Percentiles rank a stretch among this genome's conserved stretches.
These are phyloP conservation scores for Suillus bovinus DNA, from an alignment of 768 basidiomycete genomes.

Conservation along the genomic window DNA sequence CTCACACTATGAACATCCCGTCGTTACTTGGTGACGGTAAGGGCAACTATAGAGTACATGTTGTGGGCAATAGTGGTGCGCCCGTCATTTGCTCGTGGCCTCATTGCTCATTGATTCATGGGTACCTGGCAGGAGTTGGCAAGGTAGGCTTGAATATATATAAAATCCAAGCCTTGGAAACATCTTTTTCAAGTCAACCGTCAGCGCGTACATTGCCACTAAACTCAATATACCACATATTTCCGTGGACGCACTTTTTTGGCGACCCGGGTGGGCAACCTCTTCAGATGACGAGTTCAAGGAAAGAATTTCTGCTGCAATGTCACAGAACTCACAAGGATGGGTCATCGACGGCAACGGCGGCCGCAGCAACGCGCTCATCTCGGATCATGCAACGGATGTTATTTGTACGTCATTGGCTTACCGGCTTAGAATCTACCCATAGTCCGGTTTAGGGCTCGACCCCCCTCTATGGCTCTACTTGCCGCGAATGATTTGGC, in stretches of 20 bases:
- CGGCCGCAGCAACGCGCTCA: constrained; percentile 29
- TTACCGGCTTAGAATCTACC: neutral
- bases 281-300: constrained; percentile 29
- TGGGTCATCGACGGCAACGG: constrained; percentile 62
- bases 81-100: neutral
- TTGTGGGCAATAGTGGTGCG: constrained; percentile 57
- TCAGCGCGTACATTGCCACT: constrained; percentile 42
- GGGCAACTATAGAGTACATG: constrained; percentile 47
- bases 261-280: constrained; percentile 50
- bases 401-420: constrained; percentile 46
- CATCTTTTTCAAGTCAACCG: constrained; percentile 42
- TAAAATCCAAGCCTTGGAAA: neutral
- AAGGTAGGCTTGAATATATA: constrained; percentile 34
- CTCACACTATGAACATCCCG: constrained; percentile 12
- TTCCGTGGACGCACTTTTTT: constrained; percentile 47
- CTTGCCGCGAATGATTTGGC: constrained; percentile 55
- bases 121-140: constrained; percentile 32
- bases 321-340: constrained; percentile 33
- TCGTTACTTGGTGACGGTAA: constrained; percentile 43
- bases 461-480: constrained; percentile 64
- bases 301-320: constrained; percentile 21
- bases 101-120: neutral
- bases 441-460: too few relatives aligned
- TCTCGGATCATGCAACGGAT: constrained; percentile 46
- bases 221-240: constrained; percentile 48